phyloP scores from a whole-genome alignment of 345 rosid genomes.

The Ailanthus altissimus region DNA sequence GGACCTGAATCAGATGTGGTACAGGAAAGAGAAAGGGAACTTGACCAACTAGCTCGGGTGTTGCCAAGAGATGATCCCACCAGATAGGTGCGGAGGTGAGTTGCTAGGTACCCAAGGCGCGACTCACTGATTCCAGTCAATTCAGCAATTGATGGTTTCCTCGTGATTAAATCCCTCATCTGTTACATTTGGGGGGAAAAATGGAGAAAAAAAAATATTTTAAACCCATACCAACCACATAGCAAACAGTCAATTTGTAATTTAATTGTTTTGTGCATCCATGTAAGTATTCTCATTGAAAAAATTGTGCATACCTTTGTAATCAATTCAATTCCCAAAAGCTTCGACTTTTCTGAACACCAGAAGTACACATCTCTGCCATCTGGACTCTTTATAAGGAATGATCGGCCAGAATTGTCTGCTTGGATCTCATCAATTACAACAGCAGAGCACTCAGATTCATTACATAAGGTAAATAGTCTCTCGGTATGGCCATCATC shows the following conservation, averaged over 20 bases:
- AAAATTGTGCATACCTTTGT: conserved; percentile 57
- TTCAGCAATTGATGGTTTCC: conserved; percentile 86
- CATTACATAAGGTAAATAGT: conserved; percentile 59
- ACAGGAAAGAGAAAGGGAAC: conserved; percentile 24
- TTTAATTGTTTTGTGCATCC: neutral
- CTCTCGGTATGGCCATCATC: conserved; percentile 80
- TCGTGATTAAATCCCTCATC: conserved; percentile 83
- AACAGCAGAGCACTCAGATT: conserved; percentile 48
- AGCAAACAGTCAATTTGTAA: neutral
- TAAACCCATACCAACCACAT: neutral
- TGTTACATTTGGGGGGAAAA: conserved; percentile 19
- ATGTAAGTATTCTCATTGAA: neutral
- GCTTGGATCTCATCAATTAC: conserved; percentile 60
- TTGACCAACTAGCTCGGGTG: conserved; percentile 29
- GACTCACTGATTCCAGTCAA: conserved; percentile 88
- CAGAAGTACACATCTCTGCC: conserved; percentile 66
- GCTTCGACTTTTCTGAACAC: conserved; percentile 95
- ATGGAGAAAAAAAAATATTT: neutral
- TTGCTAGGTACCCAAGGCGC: conserved; percentile 86
- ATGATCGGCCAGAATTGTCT: conserved; percentile 89
- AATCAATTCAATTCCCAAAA: conserved; percentile 79
- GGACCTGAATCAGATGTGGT: conserved; percentile 21
- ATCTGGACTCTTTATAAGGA: conserved; percentile 57
- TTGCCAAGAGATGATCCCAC: conserved; percentile 56
- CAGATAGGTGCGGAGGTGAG: conserved; percentile 76